phyloP scores from a whole-genome alignment of 106 monocot species.

The Acanthochlamys bracteata region DNA sequence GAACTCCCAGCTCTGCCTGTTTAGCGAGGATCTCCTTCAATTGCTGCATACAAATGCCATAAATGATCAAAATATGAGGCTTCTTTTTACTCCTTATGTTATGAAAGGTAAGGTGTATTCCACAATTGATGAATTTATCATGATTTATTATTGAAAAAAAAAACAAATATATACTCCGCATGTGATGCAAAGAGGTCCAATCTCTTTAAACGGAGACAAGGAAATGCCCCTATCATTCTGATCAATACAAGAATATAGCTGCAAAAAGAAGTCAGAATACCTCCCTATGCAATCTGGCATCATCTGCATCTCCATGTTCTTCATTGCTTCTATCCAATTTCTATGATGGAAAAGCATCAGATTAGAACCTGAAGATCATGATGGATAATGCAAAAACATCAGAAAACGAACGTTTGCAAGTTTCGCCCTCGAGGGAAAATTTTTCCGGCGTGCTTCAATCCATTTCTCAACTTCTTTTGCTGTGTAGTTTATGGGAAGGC shows the following conservation, averaged over 20 bases:
- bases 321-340: conserved; percentile 13
- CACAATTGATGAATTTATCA: no score
- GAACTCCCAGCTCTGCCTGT: conserved; percentile 82
- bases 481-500: conserved; percentile 26
- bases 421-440: conserved; percentile 59
- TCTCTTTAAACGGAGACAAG: not conserved
- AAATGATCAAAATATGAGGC: no score
- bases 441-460: conserved; percentile 81
- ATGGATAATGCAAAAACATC: not conserved
- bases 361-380: not conserved
- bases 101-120: no score
- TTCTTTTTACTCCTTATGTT: no score
- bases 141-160: no score
- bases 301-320: conserved; percentile 23
- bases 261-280: conserved; percentile 24
- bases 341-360: conserved; percentile 22
- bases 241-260: not conserved
- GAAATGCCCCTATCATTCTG: not conserved
- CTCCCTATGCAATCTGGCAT: conserved; percentile 49
- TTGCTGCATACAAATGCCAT: conserved; percentile 47
- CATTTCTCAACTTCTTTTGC: conserved; percentile 64
- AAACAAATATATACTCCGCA: no score
- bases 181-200: no score
- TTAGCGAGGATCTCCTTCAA: conserved; percentile 74
- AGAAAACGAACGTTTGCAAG: conserved; percentile 32